Conservation (phyloP, 805 yeast genomes). For the Priceomyces carsonii region DNA sequence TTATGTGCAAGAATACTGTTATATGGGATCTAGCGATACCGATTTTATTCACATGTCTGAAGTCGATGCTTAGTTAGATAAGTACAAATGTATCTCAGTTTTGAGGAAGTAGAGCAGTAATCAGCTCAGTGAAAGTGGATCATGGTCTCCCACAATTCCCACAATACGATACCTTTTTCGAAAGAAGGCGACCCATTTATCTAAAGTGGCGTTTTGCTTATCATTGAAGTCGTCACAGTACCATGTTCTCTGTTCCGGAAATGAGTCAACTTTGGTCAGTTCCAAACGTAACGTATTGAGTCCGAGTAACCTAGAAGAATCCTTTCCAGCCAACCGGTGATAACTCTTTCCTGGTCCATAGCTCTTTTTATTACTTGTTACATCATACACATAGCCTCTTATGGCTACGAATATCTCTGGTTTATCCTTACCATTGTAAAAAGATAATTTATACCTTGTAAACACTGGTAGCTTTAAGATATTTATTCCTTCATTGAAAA, state of each 20-base stretch:
- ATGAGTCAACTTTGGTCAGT: slow-evolving; percentile 9
- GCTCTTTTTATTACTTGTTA: slow-evolving; percentile 59
- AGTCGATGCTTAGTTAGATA: too few species aligned
- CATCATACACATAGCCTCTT: slow-evolving; percentile 79
- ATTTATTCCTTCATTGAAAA: slow-evolving; percentile 31
- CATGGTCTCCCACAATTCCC: slow-evolving; percentile 37
- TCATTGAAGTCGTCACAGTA: slow-evolving; percentile 54
- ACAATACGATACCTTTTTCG: slow-evolving; percentile 44
- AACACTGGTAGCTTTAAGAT: slow-evolving; percentile 29
- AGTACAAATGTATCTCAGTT: too few species aligned
- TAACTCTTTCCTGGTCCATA: slow-evolving; percentile 81
- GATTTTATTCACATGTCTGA: too few species aligned
- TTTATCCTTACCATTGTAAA: slow-evolving; percentile 30
- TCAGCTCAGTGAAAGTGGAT: slow-evolving; percentile 3
- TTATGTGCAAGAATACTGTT: too few species aligned
- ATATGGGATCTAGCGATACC: too few species aligned
- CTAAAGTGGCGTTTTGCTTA: slow-evolving; percentile 59
- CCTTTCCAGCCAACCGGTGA: slow-evolving; percentile 71
- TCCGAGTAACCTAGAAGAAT: slow-evolving; percentile 76
- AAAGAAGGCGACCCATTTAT: slow-evolving; percentile 74
- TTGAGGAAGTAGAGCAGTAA: too few species aligned
- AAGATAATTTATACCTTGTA: slow-evolving; percentile 33
- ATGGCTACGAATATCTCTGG: slow-evolving; percentile 66
- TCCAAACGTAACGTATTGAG: slow-evolving; percentile 46
- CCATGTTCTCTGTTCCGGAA: slow-evolving; percentile 35